Evolutionary conservation across 2,329 filamentous ascomycete species (phyloP), one percentile per base, ranked within the genome.

Genomic region (Stagonosporopsis cucurbitacearum): DNA sequence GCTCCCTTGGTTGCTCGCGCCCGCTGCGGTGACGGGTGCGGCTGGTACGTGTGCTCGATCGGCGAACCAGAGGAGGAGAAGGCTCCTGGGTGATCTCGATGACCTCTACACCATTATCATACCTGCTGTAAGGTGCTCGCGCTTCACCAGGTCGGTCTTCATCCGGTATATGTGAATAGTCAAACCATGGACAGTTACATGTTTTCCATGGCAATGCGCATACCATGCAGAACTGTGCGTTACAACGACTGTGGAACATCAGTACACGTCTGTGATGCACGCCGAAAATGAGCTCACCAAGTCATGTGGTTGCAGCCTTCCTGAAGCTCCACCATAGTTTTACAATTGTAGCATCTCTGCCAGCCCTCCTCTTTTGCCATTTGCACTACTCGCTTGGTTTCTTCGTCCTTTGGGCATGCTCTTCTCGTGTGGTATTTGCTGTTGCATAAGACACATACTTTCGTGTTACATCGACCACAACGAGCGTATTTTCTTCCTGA

Each of bases 301-400:
- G 86, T 92, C 86, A 96, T 94, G 72, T 94, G 92, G 76, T 94
- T 93, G 75, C 89, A 92, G 40, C 91, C 91, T 73, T 94, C 90
- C 64, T 88, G 88, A 45, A 92, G 78, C 73, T 96, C 90, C 40
- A 96, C 89, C 79, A 90, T 82, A 35, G 84, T 81, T 60, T 83
- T 85, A 77, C 92, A 96, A 59, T 81, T 86, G 70, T 87, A 88
- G 73, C 91, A 96, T 42, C 86, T 81, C 72, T 91, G 88, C 88
- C 88, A 93, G 22, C 89, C 88, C 48, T 87, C 80, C 23, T 86
- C 80, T 63, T 86, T 85, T 6, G 87, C 88, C 55, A 88, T 80
- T 46, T 85, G 82, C 4, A 91, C 77, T n/a, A 90, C 79, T 35
- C 78, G 79, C 43, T 82, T 83, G 7, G 86, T 86, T 49, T 86